Conservation (phyloP, 805 yeast genomes). For the Pichia thaimueangensis region DNA sequence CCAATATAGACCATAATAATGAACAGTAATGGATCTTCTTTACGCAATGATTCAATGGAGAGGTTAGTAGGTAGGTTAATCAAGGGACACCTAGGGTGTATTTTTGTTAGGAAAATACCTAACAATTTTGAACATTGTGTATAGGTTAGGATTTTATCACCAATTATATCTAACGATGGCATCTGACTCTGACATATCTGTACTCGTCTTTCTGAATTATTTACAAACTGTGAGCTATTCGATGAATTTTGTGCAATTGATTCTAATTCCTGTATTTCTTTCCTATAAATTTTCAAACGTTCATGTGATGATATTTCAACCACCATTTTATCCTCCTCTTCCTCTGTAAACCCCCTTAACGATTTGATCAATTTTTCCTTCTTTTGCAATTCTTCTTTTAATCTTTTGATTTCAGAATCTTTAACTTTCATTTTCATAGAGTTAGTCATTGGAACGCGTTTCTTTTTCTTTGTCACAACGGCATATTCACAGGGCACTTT, state of each 20-base stretch:
- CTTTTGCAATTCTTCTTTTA: constrained; percentile 12
- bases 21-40: constrained; percentile 53
- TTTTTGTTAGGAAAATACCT: constrained; percentile 38
- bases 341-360: constrained; percentile 10
- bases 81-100: constrained; percentile 49
- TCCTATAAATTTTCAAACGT: constrained; percentile 31
- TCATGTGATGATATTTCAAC: constrained; percentile 16
- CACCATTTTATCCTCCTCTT: constrained; percentile 24
- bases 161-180: constrained; percentile 41
- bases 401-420: constrained; percentile 22
- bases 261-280: constrained; percentile 34
- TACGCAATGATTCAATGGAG: constrained; percentile 42
- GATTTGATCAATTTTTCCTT: constrained; percentile 11
- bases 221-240: constrained; percentile 39
- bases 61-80: constrained; percentile 44
- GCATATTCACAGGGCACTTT: constrained; percentile 64
- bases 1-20: constrained; percentile 59
- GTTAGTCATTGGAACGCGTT: constrained; percentile 13
- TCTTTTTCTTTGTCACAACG: constrained; percentile 41
- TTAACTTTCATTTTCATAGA: constrained; percentile 20
- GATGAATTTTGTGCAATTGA: constrained; percentile 26
- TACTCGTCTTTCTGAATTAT: constrained; percentile 38
- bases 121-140: constrained; percentile 57
- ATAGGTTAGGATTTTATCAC: constrained; percentile 48
- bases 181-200: constrained; percentile 24